phyloP scores from a whole-genome alignment of 1,139 yeast species.

The Casaregolazyma suthepensis region DNA sequence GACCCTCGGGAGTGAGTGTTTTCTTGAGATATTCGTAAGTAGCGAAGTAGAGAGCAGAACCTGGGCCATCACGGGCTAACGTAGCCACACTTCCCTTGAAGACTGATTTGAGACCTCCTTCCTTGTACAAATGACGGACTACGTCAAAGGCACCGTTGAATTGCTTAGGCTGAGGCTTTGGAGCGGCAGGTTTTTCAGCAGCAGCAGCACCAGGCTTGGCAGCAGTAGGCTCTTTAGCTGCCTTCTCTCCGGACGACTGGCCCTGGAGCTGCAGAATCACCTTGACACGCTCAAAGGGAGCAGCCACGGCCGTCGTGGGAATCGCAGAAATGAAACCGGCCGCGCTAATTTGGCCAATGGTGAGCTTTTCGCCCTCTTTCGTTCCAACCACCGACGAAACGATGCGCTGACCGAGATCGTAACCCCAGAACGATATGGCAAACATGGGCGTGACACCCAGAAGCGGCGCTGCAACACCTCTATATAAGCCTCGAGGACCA shows the following conservation, averaged over 20 bases:
- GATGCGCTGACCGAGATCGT: slow-evolving; percentile 80
- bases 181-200: slow-evolving; percentile 7
- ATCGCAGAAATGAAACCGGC: slow-evolving; percentile 96
- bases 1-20: slow-evolving; percentile 49
- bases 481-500: slow-evolving; percentile 72
- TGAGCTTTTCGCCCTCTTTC: slow-evolving; percentile 40
- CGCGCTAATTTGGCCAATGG: slow-evolving; percentile 68
- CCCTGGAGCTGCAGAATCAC: slow-evolving; percentile 85
- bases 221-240: slow-evolving; percentile 9
- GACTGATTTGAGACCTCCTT: slow-evolving; percentile 80
- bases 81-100: slow-evolving; percentile 92
- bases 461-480: slow-evolving; percentile 86
- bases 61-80: slow-evolving; percentile 95
- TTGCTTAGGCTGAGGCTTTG: slow-evolving; percentile 25
- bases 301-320: slow-evolving; percentile 92
- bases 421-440: slow-evolving; percentile 98
- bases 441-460: slow-evolving; percentile 97
- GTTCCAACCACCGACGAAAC: slow-evolving; percentile 43
- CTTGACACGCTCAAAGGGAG: slow-evolving; percentile 94
- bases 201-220: slow-evolving; percentile 10
- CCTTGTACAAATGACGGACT: slow-evolving; percentile 61
- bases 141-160: slow-evolving; percentile 51
- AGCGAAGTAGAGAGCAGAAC: slow-evolving; percentile 94
- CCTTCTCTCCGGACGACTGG: slow-evolving; percentile 23
- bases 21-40: slow-evolving; percentile 81